phyloP scores from a whole-genome alignment of 163 green algal species.

The Chlorella variabilis region DNA sequence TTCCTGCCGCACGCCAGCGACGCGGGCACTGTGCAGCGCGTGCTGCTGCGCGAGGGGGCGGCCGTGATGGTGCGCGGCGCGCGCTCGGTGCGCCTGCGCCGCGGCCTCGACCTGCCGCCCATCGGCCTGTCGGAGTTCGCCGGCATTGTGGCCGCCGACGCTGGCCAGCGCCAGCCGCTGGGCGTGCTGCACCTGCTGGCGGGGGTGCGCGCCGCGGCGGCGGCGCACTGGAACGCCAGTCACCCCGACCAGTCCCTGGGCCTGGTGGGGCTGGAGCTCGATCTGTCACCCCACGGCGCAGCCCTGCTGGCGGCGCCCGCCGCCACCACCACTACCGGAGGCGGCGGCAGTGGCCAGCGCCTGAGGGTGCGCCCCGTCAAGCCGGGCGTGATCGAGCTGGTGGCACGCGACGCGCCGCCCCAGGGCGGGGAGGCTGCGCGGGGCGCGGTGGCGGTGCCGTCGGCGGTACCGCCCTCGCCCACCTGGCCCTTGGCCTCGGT shows the following conservation, averaged over 20 bases:
- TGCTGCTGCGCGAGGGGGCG: slow-evolving; percentile 40
- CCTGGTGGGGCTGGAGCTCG: slow-evolving; percentile 30
- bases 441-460: slow-evolving; percentile 30
- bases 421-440: background rate
- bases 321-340: background rate
- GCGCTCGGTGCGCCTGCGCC: slow-evolving; percentile 10
- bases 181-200: slow-evolving; percentile 32
- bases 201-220: slow-evolving; percentile 6
- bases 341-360: background rate
- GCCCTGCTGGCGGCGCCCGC: slow-evolving; percentile 32
- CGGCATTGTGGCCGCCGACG: slow-evolving; percentile 19
- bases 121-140: slow-evolving; percentile 32
- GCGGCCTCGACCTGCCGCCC: slow-evolving; percentile 15
- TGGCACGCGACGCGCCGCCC: background rate
- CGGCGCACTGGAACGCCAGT: slow-evolving; percentile 17
- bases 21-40: slow-evolving; percentile 1
- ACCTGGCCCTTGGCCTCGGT: slow-evolving; percentile 32
- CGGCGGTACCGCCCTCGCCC: background rate
- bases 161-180: slow-evolving; percentile 8
- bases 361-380: slow-evolving; percentile 9
- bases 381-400: slow-evolving; percentile 26
- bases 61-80: slow-evolving; percentile 31
- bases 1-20: slow-evolving; percentile 47
- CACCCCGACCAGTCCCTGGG: slow-evolving; percentile 18
- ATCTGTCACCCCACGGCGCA: slow-evolving; percentile 5